phyloP scores from a whole-genome alignment of 805 yeast genomes.

The Ogataea salicorniae region DNA sequence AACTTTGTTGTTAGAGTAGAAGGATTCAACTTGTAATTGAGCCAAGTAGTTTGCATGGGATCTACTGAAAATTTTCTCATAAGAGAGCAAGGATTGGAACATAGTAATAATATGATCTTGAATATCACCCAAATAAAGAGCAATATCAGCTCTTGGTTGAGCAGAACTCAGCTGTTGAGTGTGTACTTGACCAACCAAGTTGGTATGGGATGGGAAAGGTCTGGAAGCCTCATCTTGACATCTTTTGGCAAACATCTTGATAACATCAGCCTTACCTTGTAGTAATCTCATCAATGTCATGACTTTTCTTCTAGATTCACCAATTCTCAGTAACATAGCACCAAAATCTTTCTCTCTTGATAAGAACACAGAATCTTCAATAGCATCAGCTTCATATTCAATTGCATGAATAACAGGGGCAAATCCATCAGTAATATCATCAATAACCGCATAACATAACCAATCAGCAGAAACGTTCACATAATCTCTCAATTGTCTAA shows the following conservation, averaged over 20 bases:
- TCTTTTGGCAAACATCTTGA: conserved; percentile 92
- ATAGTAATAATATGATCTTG: conserved; percentile 97
- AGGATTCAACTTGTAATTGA: conserved; percentile 88
- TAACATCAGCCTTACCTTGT: conserved; percentile 93
- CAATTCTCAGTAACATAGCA: conserved; percentile 73
- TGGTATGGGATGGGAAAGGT: conserved; percentile 14
- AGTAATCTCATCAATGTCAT: conserved; percentile 88
- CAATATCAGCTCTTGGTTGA: conserved; percentile 86
- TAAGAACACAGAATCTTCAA: conserved; percentile 80
- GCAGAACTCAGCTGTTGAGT: conserved; percentile 20
- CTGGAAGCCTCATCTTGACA: conserved; percentile 66
- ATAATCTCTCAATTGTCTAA: conserved; percentile 70
- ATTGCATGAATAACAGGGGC: conserved; percentile 75
- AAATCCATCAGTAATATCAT: conserved; percentile 81
- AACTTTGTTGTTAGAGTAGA: conserved; percentile 76
- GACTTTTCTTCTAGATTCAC: conserved; percentile 83
- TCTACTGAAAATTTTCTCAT: conserved; percentile 89
- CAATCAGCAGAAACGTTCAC: conserved; percentile 77
- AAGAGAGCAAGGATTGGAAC: conserved; percentile 85
- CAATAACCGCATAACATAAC: conserved; percentile 77
- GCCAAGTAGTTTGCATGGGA: conserved; percentile 91
- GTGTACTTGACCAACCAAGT: conserved; percentile 7
- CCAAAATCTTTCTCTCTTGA: conserved; percentile 72
- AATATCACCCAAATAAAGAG: conserved; percentile 88
- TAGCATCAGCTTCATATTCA: conserved; percentile 77